Base-by-base conservation (phyloP, 2,329 filamentous ascomycete genomes). In the Penicillium brevicompactum region DNA sequence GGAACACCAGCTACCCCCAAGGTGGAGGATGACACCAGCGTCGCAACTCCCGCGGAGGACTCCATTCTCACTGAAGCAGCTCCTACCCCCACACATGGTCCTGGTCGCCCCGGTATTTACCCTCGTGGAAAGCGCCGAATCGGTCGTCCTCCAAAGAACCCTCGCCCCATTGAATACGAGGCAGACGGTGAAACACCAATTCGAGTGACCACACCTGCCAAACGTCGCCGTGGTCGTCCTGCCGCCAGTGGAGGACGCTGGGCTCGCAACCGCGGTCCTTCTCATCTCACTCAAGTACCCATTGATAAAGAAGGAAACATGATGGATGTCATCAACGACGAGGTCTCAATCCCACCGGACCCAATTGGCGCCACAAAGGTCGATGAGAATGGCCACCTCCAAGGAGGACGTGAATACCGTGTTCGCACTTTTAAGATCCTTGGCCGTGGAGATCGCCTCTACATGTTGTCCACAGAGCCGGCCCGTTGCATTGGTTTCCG, bases 391-490 rank as follows among this genome's bases (percentile, higher is more conserved):
- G 94, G 94, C 30, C 86, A 90, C 67, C 83, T 99, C 3, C 82
- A 87, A 59, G 94, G 86, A 27, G 92, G 88, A 4, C 86, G 94
- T 65, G 91, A 97, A 68, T 99, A 99, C 74, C 88, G 94, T 27
- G 96, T 96, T 70, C 89, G 94, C 57, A 96, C 93, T 1, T 99
- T 99, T 74, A 96, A 89, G 7, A 89, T 99, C 61, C 82, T 86
- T 16, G 92, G 91, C 51, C 86, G 92, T 61, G 92, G 89, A 37
- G 84, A 93, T 47, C 82, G 92, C 53, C 85, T 96, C 10, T 99
- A 99, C 84, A 99, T 99, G 94, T 78, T 99, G 75, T 97, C 94
- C 3, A 99, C 94, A 4, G 94, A 99, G 71, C 95, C 94, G 5
- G 94, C 94, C 22, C 89, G 94, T 62, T 97, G 94, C 68, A 92